Evolutionary conservation across 768 basidiomycete species (phyloP).

Genomic region (Macrolepiota dolichaula): DNA sequence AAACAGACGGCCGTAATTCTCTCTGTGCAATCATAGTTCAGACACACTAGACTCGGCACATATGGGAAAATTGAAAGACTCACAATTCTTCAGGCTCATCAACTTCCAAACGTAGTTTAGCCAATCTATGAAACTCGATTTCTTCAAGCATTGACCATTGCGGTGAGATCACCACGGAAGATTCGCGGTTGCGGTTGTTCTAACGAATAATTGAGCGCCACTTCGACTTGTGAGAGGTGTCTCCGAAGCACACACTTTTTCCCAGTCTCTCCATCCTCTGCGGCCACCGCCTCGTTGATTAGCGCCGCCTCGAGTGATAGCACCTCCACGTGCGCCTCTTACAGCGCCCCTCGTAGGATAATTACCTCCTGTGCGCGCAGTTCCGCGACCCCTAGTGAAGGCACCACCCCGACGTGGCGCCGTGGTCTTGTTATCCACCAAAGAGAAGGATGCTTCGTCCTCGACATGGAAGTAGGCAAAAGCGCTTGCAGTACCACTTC

Average conservation of each 20-base stretch:
- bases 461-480: constrained; percentile 98
- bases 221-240: not conserved
- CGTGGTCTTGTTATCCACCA: constrained; percentile 86
- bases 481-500: constrained; percentile 84
- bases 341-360: constrained; percentile 43
- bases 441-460: constrained; percentile 94
- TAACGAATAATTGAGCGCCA: constrained; percentile 22
- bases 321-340: constrained; percentile 46
- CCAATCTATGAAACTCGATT: constrained; percentile 90
- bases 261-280: constrained; percentile 90
- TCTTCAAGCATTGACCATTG: constrained; percentile 97
- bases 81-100: constrained; percentile 90
- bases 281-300: constrained; percentile 47
- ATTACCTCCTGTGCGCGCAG: constrained; percentile 40
- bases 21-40: constrained; percentile 39
- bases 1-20: constrained; percentile 85
- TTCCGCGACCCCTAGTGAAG: constrained; percentile 57
- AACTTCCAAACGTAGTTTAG: constrained; percentile 91
- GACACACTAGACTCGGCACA: not conserved
- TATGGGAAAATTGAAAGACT: constrained; percentile 26
- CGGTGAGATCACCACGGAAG: constrained; percentile 88
- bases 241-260: constrained; percentile 61
- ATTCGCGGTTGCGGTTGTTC: constrained; percentile 85
- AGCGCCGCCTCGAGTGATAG: constrained; percentile 34
- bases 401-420: constrained; percentile 67